A percentile compares a stretch with the other conserved stretches of the same genome.
phyloP scores from a whole-genome alignment of 495 filamentous ascomycete genomes.

The Entonaema liquescens region DNA sequence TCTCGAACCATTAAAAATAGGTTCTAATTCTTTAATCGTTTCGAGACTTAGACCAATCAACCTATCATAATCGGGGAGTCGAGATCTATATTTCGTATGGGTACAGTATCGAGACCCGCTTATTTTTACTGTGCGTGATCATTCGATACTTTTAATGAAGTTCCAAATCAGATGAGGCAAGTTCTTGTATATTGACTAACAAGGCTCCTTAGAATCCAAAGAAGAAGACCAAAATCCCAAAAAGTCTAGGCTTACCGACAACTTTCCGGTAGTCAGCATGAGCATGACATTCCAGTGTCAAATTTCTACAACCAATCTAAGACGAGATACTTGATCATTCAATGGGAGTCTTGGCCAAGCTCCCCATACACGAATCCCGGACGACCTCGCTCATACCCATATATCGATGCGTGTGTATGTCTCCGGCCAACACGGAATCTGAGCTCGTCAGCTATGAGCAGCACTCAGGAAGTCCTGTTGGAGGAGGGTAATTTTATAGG shows the following conservation, averaged over 20 bases:
- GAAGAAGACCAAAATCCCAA: constrained; percentile 2
- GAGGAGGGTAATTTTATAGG: constrained; percentile 41
- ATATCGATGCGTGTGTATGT: constrained; percentile 44
- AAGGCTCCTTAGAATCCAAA: constrained; percentile 19
- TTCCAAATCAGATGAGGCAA: constrained; percentile 30
- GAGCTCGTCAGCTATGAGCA: constrained; percentile 43
- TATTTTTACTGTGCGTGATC: constrained; percentile 40
- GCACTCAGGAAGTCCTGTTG: constrained; percentile 36
- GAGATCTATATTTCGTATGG: constrained; percentile 14
- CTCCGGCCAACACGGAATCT: constrained; percentile 32
- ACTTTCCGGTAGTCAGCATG: constrained; percentile 18
- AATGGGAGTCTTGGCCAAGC: constrained; percentile 44
- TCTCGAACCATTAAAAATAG: constrained; percentile 1
- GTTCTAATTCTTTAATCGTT: background rate
- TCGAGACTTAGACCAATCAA: constrained; percentile 10
- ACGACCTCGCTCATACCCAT: constrained; percentile 40
- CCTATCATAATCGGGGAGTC: constrained; percentile 16
- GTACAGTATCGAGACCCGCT: constrained; percentile 34
- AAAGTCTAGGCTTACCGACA: constrained; percentile 9
- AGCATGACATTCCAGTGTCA: constrained; percentile 19
- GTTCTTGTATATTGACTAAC: constrained; percentile 30
- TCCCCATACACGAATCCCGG: constrained; percentile 39
- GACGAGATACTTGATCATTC: constrained; percentile 30
- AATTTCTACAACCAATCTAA: constrained; percentile 18
- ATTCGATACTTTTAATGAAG: constrained; percentile 37